Base-by-base conservation (phyloP, 1,284 basidiomycete species). In the Inonotus hispidus region DNA sequence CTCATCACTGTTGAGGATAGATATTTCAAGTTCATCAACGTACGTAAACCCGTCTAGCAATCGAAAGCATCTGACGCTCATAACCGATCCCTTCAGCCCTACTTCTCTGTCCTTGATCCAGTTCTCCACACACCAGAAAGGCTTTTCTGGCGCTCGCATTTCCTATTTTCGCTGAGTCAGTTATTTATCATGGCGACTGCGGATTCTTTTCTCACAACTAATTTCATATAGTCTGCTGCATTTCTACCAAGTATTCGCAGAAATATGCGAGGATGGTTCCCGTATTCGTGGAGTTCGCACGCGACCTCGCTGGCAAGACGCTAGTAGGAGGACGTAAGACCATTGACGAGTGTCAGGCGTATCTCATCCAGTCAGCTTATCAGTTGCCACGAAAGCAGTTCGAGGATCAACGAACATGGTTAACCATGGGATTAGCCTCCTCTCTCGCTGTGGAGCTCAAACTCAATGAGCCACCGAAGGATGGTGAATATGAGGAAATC, bases 91-190 rank as follows among this genome's bases (percentile, higher is more conserved):
- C 46, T 64, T 4, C 64, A 85, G 82, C 78, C 82, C 5, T 82
- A 77, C 66, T 82, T 84, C 66, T 79, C 81, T 1, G 74, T 84
- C 53, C 72, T 84, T 32, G 83, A 86, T 68, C 75, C 74, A 16
- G 75, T 72, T 16, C 68, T 83, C n/a, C 82, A 86, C 67, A 81
- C 79, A 0, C 79, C 82, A 19, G 71, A 73, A 54, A 73, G 74
- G 37, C 70, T 84, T 16, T 79, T 82, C 54, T 79, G 77, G 73
- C 73, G 73, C 1, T 77, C 74, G 59, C 79, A 80, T 8, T 83
- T 84, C 65, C 72, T 85, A n/a, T 84, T 84, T 69, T 83, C 82
- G 32, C 78, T 81, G 64, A 75, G 82, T 84, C 65, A 77, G 82
- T 80, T 21, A 23, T 19, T 3, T 60, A 58, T 32, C 46, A 47